Conservation (phyloP, 139 green algal genomes). For the Pseudopediastrum boryanum region DNA sequence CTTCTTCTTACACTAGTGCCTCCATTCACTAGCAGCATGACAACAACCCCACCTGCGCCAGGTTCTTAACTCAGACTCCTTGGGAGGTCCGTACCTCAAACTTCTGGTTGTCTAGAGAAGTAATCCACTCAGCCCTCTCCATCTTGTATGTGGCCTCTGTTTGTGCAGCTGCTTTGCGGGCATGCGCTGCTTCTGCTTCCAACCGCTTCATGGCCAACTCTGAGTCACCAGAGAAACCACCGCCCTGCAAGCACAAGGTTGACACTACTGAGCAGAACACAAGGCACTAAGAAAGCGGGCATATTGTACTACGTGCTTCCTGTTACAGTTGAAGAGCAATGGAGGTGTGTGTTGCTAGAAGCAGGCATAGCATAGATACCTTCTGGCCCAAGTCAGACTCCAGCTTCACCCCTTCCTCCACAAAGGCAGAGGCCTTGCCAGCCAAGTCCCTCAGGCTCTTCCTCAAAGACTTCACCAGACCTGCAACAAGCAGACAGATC, state of each 20-base stretch:
- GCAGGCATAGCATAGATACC: neutral
- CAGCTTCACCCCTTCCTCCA: conserved; percentile 60
- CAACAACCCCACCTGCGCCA: too few species aligned
- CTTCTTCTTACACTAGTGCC: too few species aligned
- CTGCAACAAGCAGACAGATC: conserved; percentile 49
- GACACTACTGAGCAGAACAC: conserved; percentile 2
- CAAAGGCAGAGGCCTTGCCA: conserved; percentile 48
- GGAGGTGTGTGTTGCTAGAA: neutral
- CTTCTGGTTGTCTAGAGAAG: conserved; percentile 59
- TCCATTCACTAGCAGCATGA: too few species aligned
- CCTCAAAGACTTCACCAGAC: conserved; percentile 79
- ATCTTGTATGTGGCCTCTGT: conserved; percentile 56
- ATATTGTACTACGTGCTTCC: neutral
- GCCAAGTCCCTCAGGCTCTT: conserved; percentile 68
- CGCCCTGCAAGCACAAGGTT: too few species aligned
- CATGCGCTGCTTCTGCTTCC: conserved; percentile 72
- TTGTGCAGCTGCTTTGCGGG: conserved; percentile 54
- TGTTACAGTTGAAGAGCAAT: too few species aligned
- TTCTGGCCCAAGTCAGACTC: conserved; percentile 58
- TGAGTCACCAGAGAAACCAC: conserved; percentile 24
- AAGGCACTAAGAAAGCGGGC: neutral
- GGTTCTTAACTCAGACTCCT: too few species aligned
- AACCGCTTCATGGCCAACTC: conserved; percentile 58
- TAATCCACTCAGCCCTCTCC: conserved; percentile 57
- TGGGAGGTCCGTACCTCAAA: too few species aligned